phyloP scores from a whole-genome alignment of 2,329 filamentous ascomycete genomes.

The Fusarium verticillioides region DNA sequence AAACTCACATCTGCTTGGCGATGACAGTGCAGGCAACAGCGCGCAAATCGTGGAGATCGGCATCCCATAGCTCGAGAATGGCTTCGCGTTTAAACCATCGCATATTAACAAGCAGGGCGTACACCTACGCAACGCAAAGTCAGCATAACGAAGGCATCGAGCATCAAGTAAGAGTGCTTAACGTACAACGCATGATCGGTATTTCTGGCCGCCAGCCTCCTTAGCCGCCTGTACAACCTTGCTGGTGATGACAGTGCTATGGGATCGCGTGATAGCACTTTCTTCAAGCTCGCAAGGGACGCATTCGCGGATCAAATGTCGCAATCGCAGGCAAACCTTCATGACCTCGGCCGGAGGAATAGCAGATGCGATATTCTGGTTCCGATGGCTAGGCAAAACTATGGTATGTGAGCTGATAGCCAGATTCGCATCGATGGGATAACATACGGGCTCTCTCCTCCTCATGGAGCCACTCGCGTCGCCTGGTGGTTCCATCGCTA shows the following conservation, averaged over 20 bases:
- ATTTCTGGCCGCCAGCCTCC: slow-evolving; percentile 80
- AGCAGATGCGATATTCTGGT: slow-evolving; percentile 70
- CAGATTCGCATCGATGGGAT: background rate
- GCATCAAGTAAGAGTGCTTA: background rate
- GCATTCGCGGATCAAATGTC: slow-evolving; percentile 88
- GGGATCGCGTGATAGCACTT: slow-evolving; percentile 77
- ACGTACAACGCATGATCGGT: slow-evolving; percentile 77
- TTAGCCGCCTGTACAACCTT: slow-evolving; percentile 83
- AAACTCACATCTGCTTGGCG: slow-evolving; percentile 76
- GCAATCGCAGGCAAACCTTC: slow-evolving; percentile 87
- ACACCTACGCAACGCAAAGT: slow-evolving; percentile 59
- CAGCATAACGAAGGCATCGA: background rate
- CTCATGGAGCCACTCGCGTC: slow-evolving; percentile 54
- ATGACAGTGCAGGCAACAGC: slow-evolving; percentile 90
- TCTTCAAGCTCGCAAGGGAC: slow-evolving; percentile 91
- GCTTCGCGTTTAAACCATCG: slow-evolving; percentile 84
- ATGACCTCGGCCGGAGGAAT: slow-evolving; percentile 85
- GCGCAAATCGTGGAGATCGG: slow-evolving; percentile 81
- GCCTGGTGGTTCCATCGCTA: slow-evolving; percentile 38
- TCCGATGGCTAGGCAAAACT: slow-evolving; percentile 75
- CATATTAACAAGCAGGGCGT: slow-evolving; percentile 78
- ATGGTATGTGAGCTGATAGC: slow-evolving; percentile 1
- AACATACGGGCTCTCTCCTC: slow-evolving; percentile 58
- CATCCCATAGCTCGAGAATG: slow-evolving; percentile 87
- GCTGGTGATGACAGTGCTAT: slow-evolving; percentile 85